Evolutionary conservation across 257 asterid species (phyloP), one percentile per base, ranked within the genome.

Genomic region (Nicotiana tabacum): DNA sequence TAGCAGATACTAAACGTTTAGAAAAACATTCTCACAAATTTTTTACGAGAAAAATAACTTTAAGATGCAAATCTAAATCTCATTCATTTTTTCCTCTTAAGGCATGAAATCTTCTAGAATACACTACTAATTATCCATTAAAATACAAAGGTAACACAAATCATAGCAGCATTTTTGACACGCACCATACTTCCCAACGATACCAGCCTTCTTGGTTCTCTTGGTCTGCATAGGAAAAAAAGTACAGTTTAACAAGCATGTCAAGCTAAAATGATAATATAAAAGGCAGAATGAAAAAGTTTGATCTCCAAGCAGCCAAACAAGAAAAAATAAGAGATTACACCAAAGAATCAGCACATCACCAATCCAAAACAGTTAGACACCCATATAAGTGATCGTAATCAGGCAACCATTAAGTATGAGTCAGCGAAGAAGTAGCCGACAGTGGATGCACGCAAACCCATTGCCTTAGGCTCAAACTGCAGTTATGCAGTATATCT

Each of bases 161-260:
- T 4, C 21, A 66, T 7, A n/a, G 5, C 12, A 78, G 35, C 57
- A 53, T 13, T 37, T 39, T 11, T 53, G 48, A 27, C 21, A 76
- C 88, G 2, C 83, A 90, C 92, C 92, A 39, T 90, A 90, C 83
- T 89, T 90, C 35, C 91, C 93, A 1, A 90, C 93, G 55, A 89
- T 90, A 35, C 93, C 93, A 12, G 88, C 92, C 89, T 90, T 90
- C 92, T 90, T 90, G 80, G 92, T 90, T 89, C 93, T 86, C 88
- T 90, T 90, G 55, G 93, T 88, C 92, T 90, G 86, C 60, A 85
- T 53, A n/a, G 68, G 69, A 33, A 11, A 68, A 77, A 69, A 15
- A 69, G 30, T 33, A 27, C 15, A 6, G 39, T 10, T 43, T 60
- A 27, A 65, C 5, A 46, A 7, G 24, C 61, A 84, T 6, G 11